Conservation (phyloP, 2,329 filamentous ascomycete genomes). For the Fusarium sp. region DNA sequence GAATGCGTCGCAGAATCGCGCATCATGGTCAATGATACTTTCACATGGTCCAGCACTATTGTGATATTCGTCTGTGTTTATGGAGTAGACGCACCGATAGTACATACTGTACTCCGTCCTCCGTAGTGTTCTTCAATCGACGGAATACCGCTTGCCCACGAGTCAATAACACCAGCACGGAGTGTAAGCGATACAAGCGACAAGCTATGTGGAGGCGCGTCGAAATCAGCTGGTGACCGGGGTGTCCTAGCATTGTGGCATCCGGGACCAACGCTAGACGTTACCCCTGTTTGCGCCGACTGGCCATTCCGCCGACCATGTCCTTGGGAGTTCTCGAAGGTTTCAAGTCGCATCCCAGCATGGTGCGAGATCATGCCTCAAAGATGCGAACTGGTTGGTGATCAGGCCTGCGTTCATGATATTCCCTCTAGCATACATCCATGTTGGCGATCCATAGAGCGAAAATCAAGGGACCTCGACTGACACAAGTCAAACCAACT, state of each 20-base stretch:
- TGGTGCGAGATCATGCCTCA: constrained; percentile 47
- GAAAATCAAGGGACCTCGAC: constrained; percentile 33
- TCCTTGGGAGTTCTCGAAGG: constrained; percentile 51
- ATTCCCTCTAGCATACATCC: constrained; percentile 38
- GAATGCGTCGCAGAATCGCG: constrained; percentile 30
- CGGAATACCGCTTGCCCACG: constrained; percentile 42
- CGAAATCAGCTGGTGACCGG: constrained; percentile 46
- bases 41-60: constrained; percentile 6
- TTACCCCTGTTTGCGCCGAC: constrained; percentile 37
- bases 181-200: constrained; percentile 19
- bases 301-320: constrained; percentile 49
- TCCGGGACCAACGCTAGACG: constrained; percentile 38
- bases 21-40: constrained; percentile 23
- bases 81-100: constrained; percentile 20
- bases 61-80: constrained; percentile 1
- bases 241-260: constrained; percentile 23
- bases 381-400: constrained; percentile 44
- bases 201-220: constrained; percentile 28
- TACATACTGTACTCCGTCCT: not conserved
- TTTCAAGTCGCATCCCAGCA: constrained; percentile 46
- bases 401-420: constrained; percentile 31
- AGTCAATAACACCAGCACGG: constrained; percentile 35
- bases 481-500: constrained; percentile 22
- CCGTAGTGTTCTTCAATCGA: not conserved
- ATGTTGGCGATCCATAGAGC: constrained; percentile 45